Evolutionary conservation across 306 rosid species (phyloP).

Genomic region (Casuarina glauca): DNA sequence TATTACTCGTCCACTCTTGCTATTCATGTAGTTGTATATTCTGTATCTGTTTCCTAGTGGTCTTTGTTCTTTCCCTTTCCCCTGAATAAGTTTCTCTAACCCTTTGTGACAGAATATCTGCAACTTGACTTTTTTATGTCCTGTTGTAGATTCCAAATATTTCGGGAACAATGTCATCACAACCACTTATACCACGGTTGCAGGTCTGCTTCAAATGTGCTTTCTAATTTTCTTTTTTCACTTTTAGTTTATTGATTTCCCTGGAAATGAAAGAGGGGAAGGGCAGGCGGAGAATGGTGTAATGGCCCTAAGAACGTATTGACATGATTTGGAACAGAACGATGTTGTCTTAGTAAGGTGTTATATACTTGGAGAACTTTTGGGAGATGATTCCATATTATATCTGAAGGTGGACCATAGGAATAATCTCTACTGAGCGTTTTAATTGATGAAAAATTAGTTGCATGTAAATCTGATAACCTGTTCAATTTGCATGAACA

Average conservation of each 20-base stretch:
- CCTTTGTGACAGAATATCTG: constrained; percentile 21
- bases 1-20: neutral
- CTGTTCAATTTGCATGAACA: no score
- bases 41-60: neutral
- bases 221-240: constrained; percentile 13
- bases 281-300: neutral
- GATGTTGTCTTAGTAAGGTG: neutral
- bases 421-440: neutral
- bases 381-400: neutral
- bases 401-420: neutral
- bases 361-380: neutral
- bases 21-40: neutral
- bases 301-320: neutral
- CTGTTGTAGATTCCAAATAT: constrained; percentile 78
- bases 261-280: neutral
- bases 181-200: constrained; percentile 61
- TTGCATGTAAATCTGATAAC: no score
- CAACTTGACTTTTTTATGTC: constrained; percentile 12
- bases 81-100: neutral
- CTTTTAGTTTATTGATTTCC: constrained; percentile 16
- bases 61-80: neutral
- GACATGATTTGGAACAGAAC: no score
- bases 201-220: constrained; percentile 60
- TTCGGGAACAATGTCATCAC: constrained; percentile 78
- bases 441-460: neutral